phyloP scores from a whole-genome alignment of 768 basidiomycete species.

The Kwoniella heveanensis region DNA sequence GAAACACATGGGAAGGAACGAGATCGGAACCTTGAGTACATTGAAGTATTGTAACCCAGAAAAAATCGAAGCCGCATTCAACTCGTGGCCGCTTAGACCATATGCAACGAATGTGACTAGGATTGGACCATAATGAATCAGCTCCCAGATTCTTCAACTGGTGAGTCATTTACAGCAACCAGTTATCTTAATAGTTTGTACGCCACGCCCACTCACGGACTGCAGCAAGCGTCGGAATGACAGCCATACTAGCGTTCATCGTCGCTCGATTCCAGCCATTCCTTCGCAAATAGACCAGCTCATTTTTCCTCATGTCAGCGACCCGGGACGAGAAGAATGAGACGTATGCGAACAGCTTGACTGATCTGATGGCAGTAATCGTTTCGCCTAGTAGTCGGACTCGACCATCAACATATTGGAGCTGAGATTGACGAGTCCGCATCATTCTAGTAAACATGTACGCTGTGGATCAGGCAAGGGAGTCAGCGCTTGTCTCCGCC shows the following conservation, averaged over 20 bases:
- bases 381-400: constrained; percentile 70
- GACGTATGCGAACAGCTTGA: constrained; percentile 70
- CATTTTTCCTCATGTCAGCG: constrained; percentile 36
- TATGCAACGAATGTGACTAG: constrained; percentile 65
- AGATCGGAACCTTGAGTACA: constrained; percentile 45
- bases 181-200: background rate
- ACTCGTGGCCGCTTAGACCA: constrained; percentile 62
- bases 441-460: constrained; percentile 44
- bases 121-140: too few species aligned
- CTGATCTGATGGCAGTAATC: constrained; percentile 67
- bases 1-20: constrained; percentile 6
- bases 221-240: constrained; percentile 63
- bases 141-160: background rate
- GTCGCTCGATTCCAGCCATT: constrained; percentile 39
- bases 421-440: constrained; percentile 28
- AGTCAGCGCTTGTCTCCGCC: too few species aligned
- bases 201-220: constrained; percentile 47
- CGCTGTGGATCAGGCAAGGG: constrained; percentile 12
- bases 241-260: constrained; percentile 50
- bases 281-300: constrained; percentile 39
- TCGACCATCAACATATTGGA: constrained; percentile 69
- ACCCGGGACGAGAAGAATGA: constrained; percentile 45
- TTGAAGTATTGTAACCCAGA: constrained; percentile 65
- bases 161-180: too few species aligned
- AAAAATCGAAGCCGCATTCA: constrained; percentile 65